A percentile compares a stretch with the other conserved stretches of the same genome.
Evolutionary conservation across 331 rosid genomes (phyloP).

Genomic region (Malus hybrid): DNA sequence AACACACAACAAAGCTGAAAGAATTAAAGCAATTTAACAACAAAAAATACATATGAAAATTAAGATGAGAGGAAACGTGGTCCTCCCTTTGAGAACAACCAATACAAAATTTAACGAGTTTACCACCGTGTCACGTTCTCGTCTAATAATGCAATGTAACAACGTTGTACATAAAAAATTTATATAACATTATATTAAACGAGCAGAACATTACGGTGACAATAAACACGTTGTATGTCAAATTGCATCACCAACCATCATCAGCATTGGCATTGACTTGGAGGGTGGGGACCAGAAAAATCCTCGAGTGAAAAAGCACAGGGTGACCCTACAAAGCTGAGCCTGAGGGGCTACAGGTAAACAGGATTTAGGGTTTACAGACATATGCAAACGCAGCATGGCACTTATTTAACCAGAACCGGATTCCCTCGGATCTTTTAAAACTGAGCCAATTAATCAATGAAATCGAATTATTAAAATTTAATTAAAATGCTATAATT

Average conservation of each 20-base stretch:
- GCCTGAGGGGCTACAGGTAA: neutral
- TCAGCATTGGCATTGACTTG: neutral
- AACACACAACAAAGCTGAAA: neutral
- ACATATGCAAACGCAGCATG: conserved; percentile 13
- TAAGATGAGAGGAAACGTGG: neutral
- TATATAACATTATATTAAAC: too few relatives aligned
- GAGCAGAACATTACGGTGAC: too few relatives aligned
- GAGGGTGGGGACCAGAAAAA: neutral
- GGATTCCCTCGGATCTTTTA: rapidly evolving
- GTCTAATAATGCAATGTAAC: too few relatives aligned
- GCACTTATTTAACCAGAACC: neutral
- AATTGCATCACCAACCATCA: neutral
- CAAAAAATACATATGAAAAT: neutral
- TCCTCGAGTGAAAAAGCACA: neutral
- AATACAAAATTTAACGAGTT: neutral
- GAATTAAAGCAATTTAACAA: neutral
- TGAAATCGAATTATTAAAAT: rapidly evolving
- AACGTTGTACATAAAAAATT: too few relatives aligned
- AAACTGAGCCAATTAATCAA: rapidly evolving
- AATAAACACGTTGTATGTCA: neutral
- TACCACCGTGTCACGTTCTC: rapidly evolving
- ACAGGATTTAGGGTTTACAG: neutral
- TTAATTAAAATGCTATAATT: rapidly evolving
- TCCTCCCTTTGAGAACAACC: neutral
- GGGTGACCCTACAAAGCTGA: neutral